Conservation (phyloP, 495 filamentous ascomycete species). For the Extremus antarcticus region DNA sequence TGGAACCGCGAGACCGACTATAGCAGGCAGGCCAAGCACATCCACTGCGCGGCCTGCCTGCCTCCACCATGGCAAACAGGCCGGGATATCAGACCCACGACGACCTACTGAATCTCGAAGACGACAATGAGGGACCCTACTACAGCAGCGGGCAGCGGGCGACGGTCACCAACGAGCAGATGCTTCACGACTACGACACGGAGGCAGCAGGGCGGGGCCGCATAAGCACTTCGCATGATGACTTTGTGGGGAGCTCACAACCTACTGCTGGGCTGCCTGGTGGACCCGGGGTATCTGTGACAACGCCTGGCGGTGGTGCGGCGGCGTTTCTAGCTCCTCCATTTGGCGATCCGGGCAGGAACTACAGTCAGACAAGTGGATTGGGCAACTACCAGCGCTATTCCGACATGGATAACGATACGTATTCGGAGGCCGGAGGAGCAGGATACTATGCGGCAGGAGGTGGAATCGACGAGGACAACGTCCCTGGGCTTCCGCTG, state of each 20-base stretch:
- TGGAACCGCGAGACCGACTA: background rate
- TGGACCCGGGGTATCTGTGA: conserved; percentile 35
- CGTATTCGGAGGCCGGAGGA: conserved; percentile 21
- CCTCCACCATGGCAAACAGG: conserved; percentile 40
- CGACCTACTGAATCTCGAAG: conserved; percentile 62
- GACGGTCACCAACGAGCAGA: conserved; percentile 64
- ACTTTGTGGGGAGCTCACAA: conserved; percentile 63
- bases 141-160: conserved; percentile 64
- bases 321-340: conserved; percentile 23
- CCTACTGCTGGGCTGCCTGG: conserved; percentile 40
- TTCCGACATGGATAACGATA: conserved; percentile 75
- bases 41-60: background rate
- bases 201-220: conserved; percentile 52
- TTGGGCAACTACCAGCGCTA: conserved; percentile 83
- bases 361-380: conserved; percentile 76
- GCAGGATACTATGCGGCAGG: conserved; percentile 49
- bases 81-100: conserved; percentile 4
- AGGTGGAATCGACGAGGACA: conserved; percentile 49
- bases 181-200: conserved; percentile 57
- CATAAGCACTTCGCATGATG: conserved; percentile 86
- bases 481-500: conserved; percentile 35
- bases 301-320: background rate
- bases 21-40: conserved; percentile 2
- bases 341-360: conserved; percentile 32
- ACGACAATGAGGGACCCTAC: conserved; percentile 55